These are phyloP conservation scores for Chaetomium olivaceum DNA, from an alignment of 2,329 filamentous ascomycete genomes.

Conservation along the genomic window DNA sequence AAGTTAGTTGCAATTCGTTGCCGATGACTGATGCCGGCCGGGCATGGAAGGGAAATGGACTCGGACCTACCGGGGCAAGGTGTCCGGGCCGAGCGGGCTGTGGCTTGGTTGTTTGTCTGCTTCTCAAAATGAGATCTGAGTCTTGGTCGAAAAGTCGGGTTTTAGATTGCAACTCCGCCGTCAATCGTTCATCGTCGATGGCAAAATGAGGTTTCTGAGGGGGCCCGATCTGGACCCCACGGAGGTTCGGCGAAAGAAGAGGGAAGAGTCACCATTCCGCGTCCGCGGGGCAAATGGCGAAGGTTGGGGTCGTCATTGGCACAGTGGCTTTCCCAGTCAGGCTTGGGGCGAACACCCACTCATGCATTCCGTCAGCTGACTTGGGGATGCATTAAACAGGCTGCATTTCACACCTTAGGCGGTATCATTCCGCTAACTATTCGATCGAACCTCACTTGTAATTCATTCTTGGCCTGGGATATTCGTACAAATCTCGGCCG, in stretches of 20 bases:
- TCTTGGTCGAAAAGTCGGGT: neutral
- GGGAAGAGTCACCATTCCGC: slow-evolving; percentile 25
- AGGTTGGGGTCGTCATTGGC: neutral
- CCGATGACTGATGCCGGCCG: slow-evolving; percentile 6
- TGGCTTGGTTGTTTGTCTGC: neutral
- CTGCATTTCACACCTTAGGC: too few relatives aligned
- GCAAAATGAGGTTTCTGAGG: slow-evolving; percentile 21
- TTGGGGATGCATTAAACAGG: neutral
- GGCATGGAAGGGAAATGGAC: neutral
- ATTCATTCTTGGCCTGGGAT: neutral
- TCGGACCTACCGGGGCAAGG: neutral
- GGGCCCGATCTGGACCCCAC: slow-evolving; percentile 33
- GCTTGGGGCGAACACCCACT: neutral
- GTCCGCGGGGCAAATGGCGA: slow-evolving; percentile 30
- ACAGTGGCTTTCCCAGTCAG: neutral
- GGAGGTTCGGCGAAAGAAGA: slow-evolving; percentile 23
- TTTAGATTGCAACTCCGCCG: neutral
- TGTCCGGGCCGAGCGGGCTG: neutral
- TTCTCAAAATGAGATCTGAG: neutral
- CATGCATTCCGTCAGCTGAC: slow-evolving; percentile 15
- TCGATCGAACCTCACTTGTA: too few relatives aligned
- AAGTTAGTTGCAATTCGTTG: neutral
- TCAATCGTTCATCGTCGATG: slow-evolving; percentile 1
- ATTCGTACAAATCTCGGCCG: neutral
- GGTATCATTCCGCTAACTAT: neutral